phyloP scores from a whole-genome alignment of 2,329 filamentous ascomycete genomes.

The Emmonsiellopsis sp. region DNA sequence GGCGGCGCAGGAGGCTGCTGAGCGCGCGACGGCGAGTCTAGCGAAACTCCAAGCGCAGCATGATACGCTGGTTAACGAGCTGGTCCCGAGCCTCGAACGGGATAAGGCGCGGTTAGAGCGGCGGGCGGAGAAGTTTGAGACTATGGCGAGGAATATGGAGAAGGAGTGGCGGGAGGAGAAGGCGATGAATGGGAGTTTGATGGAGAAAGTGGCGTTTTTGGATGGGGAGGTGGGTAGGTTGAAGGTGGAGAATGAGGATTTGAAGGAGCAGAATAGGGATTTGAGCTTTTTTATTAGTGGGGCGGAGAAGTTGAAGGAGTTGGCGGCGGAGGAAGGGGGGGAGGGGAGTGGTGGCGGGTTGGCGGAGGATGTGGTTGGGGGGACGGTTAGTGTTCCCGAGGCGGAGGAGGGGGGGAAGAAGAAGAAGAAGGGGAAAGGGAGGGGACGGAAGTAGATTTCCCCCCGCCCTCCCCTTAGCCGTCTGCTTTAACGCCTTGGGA shows the following conservation, averaged over 20 bases:
- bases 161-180: slow-evolving; percentile 81
- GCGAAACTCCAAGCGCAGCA: slow-evolving; percentile 50
- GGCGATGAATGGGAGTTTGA: slow-evolving; percentile 67
- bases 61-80: slow-evolving; percentile 43
- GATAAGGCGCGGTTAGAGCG: slow-evolving; percentile 60
- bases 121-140: slow-evolving; percentile 62
- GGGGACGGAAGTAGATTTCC: not conserved
- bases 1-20: slow-evolving; percentile 52
- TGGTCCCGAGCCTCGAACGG: slow-evolving; percentile 60
- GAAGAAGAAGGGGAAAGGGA: slow-evolving; percentile 26
- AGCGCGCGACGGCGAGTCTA: slow-evolving; percentile 49
- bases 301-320: slow-evolving; percentile 64
- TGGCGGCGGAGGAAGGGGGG: not conserved
- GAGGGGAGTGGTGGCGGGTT: slow-evolving; percentile 22
- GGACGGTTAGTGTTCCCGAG: slow-evolving; percentile 59
- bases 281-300: slow-evolving; percentile 80
- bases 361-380: slow-evolving; percentile 66
- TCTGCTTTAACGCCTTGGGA: not conserved
- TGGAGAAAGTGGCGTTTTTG: slow-evolving; percentile 66
- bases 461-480: no score
- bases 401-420: slow-evolving; percentile 40
- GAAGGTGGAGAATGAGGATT: slow-evolving; percentile 56
- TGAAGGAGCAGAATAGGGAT: slow-evolving; percentile 81
- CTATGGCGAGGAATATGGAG: slow-evolving; percentile 65
- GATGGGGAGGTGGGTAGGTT: slow-evolving; percentile 50